Evolutionary conservation across 2,329 filamentous ascomycete genomes (phyloP), one percentile per base, ranked within the genome.

Genomic region (Talaromyces rugulosus): DNA sequence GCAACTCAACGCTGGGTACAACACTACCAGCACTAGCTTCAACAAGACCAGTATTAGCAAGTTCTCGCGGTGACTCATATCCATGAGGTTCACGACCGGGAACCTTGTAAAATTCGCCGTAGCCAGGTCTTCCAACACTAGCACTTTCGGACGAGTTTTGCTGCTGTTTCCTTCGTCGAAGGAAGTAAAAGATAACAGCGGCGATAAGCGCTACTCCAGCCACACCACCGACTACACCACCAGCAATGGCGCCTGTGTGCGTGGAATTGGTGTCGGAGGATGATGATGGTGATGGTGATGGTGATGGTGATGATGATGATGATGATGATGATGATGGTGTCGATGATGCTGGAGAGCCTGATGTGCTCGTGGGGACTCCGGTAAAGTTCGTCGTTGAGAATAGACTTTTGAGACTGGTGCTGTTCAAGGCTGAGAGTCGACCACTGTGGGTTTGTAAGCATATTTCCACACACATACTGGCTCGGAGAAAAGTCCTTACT

Each of bases 191-290:
- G 6, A 12, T 31, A 31, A 16, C 53, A 11, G 34, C 30, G 27
- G 31, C 53, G 53, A 56, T 18, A 55, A 54, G 53, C 67, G 69
- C 71, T 31, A 56, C 63, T 81, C 77, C 18, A 80, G 80, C 11
- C 74, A 77, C 33, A 82, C 40, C 33, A 81, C 61, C 1, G 63
- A 64, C 6, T 69, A 70, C 2, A 81, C 59, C 0, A 75, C 59
- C 1, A 74, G 71, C 42, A 71, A 70, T 14, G 71, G 68, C 54
- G 71, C 71, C 50, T 74, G 71, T 64, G 73, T 62, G 8, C 74
- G 70, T 23, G 71, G 57, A 52, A 77, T 69, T 51, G n/a, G 53
- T 36, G 18, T 9, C 11, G 28, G 52, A 55, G 18, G 44, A 47
- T 12, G 53, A 3, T 56, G 30, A n/a, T 54, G 6, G 7, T 9